Base-by-base conservation (phyloP, 306 rosid species). In the Cucumis hystrix region DNA sequence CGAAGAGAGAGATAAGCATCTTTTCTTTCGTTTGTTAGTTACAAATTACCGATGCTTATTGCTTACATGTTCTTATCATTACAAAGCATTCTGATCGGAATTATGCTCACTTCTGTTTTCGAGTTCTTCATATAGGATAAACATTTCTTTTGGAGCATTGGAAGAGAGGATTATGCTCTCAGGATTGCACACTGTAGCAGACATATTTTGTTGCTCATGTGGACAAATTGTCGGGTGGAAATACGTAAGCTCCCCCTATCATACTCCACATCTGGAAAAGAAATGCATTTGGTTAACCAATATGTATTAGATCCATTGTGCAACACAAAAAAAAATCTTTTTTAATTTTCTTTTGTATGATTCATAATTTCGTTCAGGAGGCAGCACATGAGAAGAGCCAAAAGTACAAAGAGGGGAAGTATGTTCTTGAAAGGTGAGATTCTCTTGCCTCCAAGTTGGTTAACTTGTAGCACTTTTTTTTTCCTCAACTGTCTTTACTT, bases 151-250 rank as follows among this genome's bases (percentile, higher is more conserved):
- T 13, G 98, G 98, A 74, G 82, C 79, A 43, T 80, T 76, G 13
- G 97, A 88, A 87, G 94, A 91, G 80, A 88, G 97, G 86, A 2
- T 64, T 82, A 93, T 93, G 97, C 82, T 87, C 39, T 93, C 98
- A 14, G 97, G 98, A 81, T 41, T 86, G 79, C 98, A 91, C 83
- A 87, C 88, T 28, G 97, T 93, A 59, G 89, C 87, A 1, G 98
- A 93, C 75, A 85, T 88, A 64, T 91, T 90, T 88, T 93, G 97
- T 86, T 93, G 98, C 85, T 81, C 80, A 62, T 93, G 98, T 78
- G 96, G 98, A 65, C 97, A 93, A 80, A 91, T 90, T 35, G 83
- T 91, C n/a, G 98, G 98, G 71, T 93, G 98, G 98, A 93, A 93
- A 93, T 93, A 93, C 77, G 94, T 93, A 90, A 76, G 82, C 81